Evolutionary conservation across 2,329 filamentous ascomycete genomes (phyloP).

Genomic region (Aureobasidium sp.): DNA sequence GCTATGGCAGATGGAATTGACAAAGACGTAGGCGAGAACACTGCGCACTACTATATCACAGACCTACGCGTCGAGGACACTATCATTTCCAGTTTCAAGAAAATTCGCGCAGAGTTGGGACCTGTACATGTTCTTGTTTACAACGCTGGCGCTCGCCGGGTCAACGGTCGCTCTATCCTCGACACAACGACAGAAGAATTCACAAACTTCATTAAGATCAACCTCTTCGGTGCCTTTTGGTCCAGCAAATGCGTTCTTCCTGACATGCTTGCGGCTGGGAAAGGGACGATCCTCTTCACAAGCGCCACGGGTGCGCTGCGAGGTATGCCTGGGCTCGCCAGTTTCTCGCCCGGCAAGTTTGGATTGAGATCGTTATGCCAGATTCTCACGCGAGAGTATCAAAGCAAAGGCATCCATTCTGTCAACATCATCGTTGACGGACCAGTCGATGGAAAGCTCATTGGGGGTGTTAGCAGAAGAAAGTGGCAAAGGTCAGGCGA

Average conservation of each 20-base stretch:
- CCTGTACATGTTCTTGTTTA: neutral
- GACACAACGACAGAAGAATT: neutral
- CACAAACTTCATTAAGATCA: neutral
- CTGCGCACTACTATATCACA: neutral
- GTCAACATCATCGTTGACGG: neutral
- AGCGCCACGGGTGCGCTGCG: neutral
- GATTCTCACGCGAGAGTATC: neutral
- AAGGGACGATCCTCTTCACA: neutral
- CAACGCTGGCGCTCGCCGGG: neutral
- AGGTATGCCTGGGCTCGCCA: neutral
- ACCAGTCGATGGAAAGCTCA: neutral
- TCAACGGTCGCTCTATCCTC: neutral
- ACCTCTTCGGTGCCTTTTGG: neutral
- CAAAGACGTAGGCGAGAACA: neutral
- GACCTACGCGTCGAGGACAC: neutral
- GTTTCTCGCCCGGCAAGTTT: neutral
- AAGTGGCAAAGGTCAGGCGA: neutral
- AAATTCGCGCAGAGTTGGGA: neutral
- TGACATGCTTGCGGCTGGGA: neutral
- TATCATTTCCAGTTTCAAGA: neutral
- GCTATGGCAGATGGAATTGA: neutral
- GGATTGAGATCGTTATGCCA: neutral
- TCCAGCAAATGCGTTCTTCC: neutral
- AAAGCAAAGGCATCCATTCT: neutral
- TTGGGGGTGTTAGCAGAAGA: neutral